Conservation (phyloP, 208 protist genomes). For the Acanthamoeba healyi region DNA sequence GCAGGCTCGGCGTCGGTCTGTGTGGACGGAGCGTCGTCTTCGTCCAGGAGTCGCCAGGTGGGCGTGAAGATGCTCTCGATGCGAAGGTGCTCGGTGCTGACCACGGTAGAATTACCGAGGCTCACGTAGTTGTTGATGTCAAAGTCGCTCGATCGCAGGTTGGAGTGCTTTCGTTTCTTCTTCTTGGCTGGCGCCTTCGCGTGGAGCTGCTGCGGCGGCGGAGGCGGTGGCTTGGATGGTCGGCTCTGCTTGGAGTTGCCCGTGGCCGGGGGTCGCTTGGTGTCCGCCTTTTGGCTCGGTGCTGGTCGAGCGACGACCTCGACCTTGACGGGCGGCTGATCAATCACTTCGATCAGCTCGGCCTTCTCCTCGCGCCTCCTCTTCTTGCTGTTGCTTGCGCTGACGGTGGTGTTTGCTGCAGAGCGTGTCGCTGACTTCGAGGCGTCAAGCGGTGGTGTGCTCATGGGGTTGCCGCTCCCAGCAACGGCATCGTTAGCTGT, state of each 20-base stretch:
- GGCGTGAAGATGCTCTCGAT: slow-evolving; percentile 1
- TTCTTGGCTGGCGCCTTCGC: not conserved
- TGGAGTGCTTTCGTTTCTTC: not conserved
- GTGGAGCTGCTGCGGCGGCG: too few species aligned
- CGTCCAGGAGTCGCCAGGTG: not conserved
- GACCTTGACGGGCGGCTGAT: too few species aligned
- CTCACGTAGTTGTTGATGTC: slow-evolving; percentile 51
- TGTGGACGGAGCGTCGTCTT: not conserved
- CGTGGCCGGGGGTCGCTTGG: not conserved
- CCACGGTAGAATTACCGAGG: not conserved
- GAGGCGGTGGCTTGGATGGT: too few species aligned
- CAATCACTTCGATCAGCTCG: too few species aligned
- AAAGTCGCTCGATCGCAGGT: slow-evolving; percentile 22
- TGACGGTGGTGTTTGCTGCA: not conserved
- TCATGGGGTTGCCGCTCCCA: too few species aligned
- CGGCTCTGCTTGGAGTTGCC: too few species aligned
- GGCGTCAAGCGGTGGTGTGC: not conserved
- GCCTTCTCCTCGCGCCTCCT: not conserved
- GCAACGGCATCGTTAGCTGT: too few species aligned
- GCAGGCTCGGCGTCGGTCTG: not conserved
- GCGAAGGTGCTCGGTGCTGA: not conserved
- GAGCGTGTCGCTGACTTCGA: not conserved
- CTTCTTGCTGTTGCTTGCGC: not conserved
- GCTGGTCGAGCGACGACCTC: too few species aligned
- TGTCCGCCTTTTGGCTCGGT: too few species aligned